Evolutionary conservation across 208 protist species (phyloP), one percentile per base, ranked within the genome.

Genomic region (Trypanosoma melophagium): DNA sequence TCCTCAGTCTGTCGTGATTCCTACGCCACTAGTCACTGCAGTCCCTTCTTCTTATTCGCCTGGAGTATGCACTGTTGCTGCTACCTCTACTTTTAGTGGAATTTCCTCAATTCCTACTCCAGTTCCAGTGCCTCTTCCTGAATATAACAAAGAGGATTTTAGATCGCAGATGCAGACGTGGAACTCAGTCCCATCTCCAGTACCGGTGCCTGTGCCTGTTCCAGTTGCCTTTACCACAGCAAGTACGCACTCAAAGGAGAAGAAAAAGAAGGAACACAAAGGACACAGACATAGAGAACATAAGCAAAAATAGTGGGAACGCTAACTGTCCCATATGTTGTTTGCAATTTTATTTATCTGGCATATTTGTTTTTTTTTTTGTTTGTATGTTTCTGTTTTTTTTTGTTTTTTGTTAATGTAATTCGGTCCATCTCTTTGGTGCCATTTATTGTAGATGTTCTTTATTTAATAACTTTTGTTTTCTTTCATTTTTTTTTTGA

Each of bases 151-250:
- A 14, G 51, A 35, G 24, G 51, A 35, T 56, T 56, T 35, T 14
- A 38, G 42, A n/a, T 41, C 22, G n/a, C 22, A 21, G 35, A 7
- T 45, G 22, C 4, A 1, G 22, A 21, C 12, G 40, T 49, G 10
- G 57, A 51, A 16, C n/a, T 24, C 35, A 24, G 21, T 61, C 57
- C 57, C 57, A 44, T 14, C 7, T 14, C 57, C 65, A 10, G 60
- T 76, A 52, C 70, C 71, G n/a, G 75, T 81, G 41, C 75, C 75
- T 17, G 66, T 52, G 28, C 58, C 71, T 49, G 50, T 69, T 3
- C 58, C 70, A 25, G 54, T 64, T 19, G 58, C 72, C 16, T 49
- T 65, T 13, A 54, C 75, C 10, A 19, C 5, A 19, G 16, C 40
- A 59, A 59, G 28, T 21, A 35, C 54, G 5, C 25, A n/a, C n/a